These are phyloP conservation scores for Acacia concinna DNA, from an alignment of 331 rosid species.

Conservation along the genomic window DNA sequence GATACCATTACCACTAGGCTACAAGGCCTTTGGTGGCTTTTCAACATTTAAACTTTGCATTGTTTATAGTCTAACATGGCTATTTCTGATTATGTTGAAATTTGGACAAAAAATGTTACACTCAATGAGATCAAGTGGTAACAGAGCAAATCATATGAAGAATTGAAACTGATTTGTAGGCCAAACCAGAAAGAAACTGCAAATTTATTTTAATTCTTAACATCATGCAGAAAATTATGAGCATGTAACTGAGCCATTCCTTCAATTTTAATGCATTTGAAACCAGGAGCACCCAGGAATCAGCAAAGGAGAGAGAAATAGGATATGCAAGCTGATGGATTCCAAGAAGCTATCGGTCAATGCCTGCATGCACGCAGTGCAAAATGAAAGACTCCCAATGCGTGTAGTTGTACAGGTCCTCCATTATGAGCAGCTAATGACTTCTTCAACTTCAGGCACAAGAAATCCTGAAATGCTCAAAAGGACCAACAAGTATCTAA, in stretches of 20 bases:
- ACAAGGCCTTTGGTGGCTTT: too few species aligned
- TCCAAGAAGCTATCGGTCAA: slow-evolving; percentile 57
- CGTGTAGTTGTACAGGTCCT: slow-evolving; percentile 70
- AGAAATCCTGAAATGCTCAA: slow-evolving; percentile 64
- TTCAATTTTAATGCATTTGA: slow-evolving; percentile 5
- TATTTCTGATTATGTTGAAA: background rate
- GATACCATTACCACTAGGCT: too few species aligned
- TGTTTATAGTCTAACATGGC: background rate
- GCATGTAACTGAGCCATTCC: background rate
- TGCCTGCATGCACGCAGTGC: slow-evolving; percentile 61
- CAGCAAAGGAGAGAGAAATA: slow-evolving; percentile 58
- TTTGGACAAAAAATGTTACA: background rate
- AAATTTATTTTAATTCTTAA: background rate
- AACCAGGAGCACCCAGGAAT: slow-evolving; percentile 63
- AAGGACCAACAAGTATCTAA: slow-evolving; percentile 48
- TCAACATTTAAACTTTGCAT: background rate
- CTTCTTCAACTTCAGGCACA: slow-evolving; percentile 56
- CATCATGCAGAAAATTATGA: background rate
- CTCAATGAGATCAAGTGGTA: background rate
- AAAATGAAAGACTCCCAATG: slow-evolving; percentile 66
- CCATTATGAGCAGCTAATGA: slow-evolving; percentile 63
- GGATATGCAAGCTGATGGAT: slow-evolving; percentile 67
- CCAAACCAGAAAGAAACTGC: background rate
- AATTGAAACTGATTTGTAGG: background rate
- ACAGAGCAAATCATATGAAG: background rate